Percentiles rank a stretch among this genome's conserved stretches.
These are phyloP conservation scores for Coriaria nepalensis DNA, from an alignment of 306 rosid genomes.

Conservation along the genomic window DNA sequence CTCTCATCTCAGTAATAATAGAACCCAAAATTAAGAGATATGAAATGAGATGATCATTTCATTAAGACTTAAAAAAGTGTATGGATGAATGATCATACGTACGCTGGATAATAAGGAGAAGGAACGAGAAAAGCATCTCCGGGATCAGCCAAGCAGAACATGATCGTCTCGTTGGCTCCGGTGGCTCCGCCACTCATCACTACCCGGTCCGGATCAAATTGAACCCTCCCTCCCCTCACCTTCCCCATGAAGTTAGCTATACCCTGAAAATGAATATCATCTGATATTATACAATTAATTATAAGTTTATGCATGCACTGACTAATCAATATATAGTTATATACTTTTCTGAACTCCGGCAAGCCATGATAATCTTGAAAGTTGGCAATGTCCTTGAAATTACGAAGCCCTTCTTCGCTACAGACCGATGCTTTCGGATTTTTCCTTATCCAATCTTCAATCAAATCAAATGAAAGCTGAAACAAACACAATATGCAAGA, in stretches of 20 bases:
- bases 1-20: not conserved
- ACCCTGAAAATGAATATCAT: conserved; percentile 26
- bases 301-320: not conserved
- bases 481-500: not conserved
- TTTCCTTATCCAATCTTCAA: conserved; percentile 54
- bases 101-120: conserved; percentile 90
- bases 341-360: conserved; percentile 54
- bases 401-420: conserved; percentile 52
- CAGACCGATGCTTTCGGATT: conserved; percentile 75
- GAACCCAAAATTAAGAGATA: no score
- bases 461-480: conserved; percentile 52
- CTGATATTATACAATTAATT: not conserved
- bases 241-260: conserved; percentile 76
- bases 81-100: conserved; percentile 5
- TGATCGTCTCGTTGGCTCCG: conserved; percentile 70
- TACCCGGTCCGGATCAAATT: conserved; percentile 54
- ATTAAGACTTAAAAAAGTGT: not conserved
- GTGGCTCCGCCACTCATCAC: conserved; percentile 95
- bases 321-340: not conserved
- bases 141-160: conserved; percentile 77
- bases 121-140: conserved; percentile 89
- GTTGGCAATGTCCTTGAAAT: conserved; percentile 49
- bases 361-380: conserved; percentile 88
- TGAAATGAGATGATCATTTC: not conserved
- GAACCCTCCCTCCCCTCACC: conserved; percentile 67